A percentile compares a stretch with the other conserved stretches of the same genome.
These are phyloP conservation scores for Rosa multiflora DNA, from an alignment of 306 rosid species.

Conservation along the genomic window DNA sequence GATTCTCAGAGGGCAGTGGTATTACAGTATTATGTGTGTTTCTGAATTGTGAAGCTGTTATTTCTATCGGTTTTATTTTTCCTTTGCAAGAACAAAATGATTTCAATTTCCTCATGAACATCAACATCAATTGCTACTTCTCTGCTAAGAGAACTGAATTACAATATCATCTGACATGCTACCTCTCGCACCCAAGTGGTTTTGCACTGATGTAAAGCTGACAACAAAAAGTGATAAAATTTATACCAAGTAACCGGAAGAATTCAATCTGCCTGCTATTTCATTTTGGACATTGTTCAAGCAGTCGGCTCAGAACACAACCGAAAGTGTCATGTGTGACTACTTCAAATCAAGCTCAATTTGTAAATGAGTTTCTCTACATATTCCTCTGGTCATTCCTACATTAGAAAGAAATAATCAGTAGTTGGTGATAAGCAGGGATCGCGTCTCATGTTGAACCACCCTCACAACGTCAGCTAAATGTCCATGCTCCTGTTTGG, in stretches of 20 bases:
- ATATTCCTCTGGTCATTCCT: neutral
- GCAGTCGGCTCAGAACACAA: neutral
- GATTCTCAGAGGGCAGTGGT: neutral
- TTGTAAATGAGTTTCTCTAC: neutral
- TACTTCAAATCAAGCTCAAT: neutral
- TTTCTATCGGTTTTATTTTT: too few species aligned
- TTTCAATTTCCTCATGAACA: too few species aligned
- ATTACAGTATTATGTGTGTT: too few species aligned
- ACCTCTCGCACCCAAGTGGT: too few species aligned
- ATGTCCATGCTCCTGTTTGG: neutral
- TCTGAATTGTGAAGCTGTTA: too few species aligned
- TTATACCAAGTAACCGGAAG: neutral
- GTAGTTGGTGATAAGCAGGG: neutral
- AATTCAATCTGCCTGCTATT: neutral
- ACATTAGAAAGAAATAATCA: neutral
- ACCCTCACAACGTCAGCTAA: neutral
- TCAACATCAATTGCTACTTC: neutral
- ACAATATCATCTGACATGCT: neutral
- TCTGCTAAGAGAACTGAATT: neutral
- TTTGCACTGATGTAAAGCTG: too few species aligned
- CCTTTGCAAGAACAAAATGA: too few species aligned
- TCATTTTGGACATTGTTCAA: neutral
- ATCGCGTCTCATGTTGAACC: neutral
- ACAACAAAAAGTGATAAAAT: too few species aligned
- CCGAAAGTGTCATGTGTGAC: neutral